Base-by-base conservation (phyloP, 2,329 filamentous ascomycete species). In the Ophiostoma sp. region DNA sequence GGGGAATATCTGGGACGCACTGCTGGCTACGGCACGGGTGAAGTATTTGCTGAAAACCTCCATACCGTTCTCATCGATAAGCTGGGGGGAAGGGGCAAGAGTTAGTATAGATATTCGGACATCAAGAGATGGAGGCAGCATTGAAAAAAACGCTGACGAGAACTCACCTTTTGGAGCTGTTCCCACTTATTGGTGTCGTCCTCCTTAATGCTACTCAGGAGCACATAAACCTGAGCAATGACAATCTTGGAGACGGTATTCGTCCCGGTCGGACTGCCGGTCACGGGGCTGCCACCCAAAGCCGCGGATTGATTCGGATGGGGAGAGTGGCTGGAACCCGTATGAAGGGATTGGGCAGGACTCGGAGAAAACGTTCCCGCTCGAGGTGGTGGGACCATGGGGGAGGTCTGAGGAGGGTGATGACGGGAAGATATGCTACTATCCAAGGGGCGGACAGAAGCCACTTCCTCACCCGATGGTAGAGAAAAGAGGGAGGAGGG, bases 11-110 rank as follows among this genome's bases (percentile, higher is more conserved):
- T 96, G 92, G 76, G 91, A 86, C 79, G 95, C 94, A 90, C 98
- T 98, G 84, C 92, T 91, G 83, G 92, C 92, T 80, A 99, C 90
- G 81, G 98, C 87, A 83, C 95, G 93, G 83, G 94, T 91, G 84
- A 99, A 97, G 83, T 96, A 98, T 86, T 95, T 97, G 75, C 93
- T 91, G 82, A 95, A 98, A 81, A 98, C 94, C 87, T 99, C 97
- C 95, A 99, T 99, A 81, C 95, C 95, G 94, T 97, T 92, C 80
- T 95, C 95, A 89, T 97, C 92, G 85, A 98, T 92, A 82, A 98
- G 91, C 93, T 97, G 77, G 25, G 11, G n/a, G 31, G 33, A 17
- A 25, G 11, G 22, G 1, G n/a, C 19, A 28, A 15, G 36, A 57
- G 28, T 19, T 22, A 25, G 22, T 17, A 2, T n/a, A 9, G n/a